phyloP scores from a whole-genome alignment of 2,329 filamentous ascomycete species.

The Fusarium kyushuense region DNA sequence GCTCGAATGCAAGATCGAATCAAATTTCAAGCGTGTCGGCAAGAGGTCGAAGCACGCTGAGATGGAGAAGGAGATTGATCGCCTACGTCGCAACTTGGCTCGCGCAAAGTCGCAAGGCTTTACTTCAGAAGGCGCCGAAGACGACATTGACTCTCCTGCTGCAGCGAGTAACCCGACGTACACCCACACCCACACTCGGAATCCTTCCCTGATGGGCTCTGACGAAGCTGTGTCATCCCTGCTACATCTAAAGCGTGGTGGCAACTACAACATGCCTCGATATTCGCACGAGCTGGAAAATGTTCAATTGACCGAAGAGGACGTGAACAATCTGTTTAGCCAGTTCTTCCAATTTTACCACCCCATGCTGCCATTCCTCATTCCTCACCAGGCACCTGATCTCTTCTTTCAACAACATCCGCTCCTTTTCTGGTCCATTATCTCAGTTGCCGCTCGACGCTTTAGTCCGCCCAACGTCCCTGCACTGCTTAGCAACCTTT shows the following conservation, averaged over 20 bases:
- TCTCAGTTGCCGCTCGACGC: constrained; percentile 79
- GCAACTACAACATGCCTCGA: constrained; percentile 69
- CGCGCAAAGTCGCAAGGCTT: constrained; percentile 71
- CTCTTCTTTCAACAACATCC: constrained; percentile 81
- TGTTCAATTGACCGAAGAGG: constrained; percentile 72
- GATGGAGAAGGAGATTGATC: constrained; percentile 86
- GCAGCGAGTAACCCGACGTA: constrained; percentile 65
- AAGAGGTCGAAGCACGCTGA: constrained; percentile 87
- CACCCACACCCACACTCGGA: constrained; percentile 70
- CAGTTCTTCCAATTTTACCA: constrained; percentile 83
- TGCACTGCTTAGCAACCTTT: constrained; percentile 74
- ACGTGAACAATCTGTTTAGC: constrained; percentile 74
- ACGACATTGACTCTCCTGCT: constrained; percentile 70
- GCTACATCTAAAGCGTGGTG: constrained; percentile 74
- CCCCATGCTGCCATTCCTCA: constrained; percentile 81
- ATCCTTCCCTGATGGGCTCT: constrained; percentile 74
- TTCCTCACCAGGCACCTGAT: constrained; percentile 74
- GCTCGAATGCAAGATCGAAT: constrained; percentile 87
- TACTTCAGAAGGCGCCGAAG: constrained; percentile 65
- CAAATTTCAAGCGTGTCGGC: constrained; percentile 86
- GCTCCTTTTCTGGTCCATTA: constrained; percentile 87
- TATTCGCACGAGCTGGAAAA: constrained; percentile 73
- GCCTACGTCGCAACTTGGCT: constrained; percentile 70
- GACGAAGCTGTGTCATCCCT: constrained; percentile 76
- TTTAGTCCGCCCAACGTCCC: constrained; percentile 69